phyloP scores from a whole-genome alignment of 257 asterid genomes.

The Scutellaria galericulata region DNA sequence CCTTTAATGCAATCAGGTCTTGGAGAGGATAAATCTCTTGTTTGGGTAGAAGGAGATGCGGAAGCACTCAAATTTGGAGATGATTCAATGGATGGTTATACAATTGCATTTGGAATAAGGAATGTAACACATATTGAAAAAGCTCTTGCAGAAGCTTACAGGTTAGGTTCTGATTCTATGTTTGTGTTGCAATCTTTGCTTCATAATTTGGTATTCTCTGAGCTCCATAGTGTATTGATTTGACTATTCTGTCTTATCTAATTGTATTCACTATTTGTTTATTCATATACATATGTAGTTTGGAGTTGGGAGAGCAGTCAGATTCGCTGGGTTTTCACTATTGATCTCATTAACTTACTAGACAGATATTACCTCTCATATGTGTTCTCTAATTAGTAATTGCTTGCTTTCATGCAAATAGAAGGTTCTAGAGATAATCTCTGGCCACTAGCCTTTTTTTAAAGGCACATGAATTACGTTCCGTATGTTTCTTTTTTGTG shows the following conservation, averaged over 20 bases:
- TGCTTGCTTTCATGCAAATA: background rate
- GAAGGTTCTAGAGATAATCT: background rate
- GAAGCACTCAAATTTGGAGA: conserved; percentile 80
- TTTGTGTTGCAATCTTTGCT: conserved; percentile 24
- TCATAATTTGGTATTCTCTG: conserved; percentile 4
- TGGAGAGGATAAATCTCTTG: conserved; percentile 61
- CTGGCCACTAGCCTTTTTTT: background rate
- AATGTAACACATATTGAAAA: conserved; percentile 93
- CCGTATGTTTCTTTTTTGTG: background rate
- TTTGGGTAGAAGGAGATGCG: conserved; percentile 98
- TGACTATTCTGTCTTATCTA: background rate
- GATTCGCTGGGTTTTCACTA: conserved; percentile 14
- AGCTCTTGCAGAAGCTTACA: conserved; percentile 89
- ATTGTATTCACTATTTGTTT: conserved; percentile 9
- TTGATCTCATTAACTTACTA: conserved; percentile 6
- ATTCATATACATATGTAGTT: background rate
- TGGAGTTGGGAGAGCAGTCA: background rate
- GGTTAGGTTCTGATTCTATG: conserved; percentile 44
- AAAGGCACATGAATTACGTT: conserved; percentile 10
- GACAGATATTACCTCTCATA: background rate
- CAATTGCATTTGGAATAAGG: conserved; percentile 97
- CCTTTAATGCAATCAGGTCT: conserved; percentile 51
- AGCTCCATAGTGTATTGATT: background rate
- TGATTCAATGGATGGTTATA: conserved; percentile 87
- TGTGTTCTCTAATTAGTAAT: background rate